Conservation (phyloP, 352 stramenopile genomes). For the Peronospora farinosa region DNA sequence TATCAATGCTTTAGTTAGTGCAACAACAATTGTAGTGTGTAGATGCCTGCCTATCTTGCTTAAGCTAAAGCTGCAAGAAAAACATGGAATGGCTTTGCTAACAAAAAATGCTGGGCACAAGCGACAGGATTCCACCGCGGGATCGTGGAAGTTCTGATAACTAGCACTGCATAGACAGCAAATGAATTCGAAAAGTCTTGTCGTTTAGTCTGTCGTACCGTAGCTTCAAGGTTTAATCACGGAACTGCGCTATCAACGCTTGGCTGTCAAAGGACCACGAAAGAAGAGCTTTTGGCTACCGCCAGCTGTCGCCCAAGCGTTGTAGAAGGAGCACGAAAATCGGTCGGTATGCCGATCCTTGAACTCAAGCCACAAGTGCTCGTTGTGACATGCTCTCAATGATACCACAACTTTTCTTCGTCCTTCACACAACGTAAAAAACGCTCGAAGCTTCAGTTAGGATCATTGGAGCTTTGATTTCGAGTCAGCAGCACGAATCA, state of each 20-base stretch:
- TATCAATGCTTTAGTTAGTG: too few species aligned
- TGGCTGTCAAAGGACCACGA: not conserved
- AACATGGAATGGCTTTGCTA: slow-evolving; percentile 14
- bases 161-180: too few species aligned
- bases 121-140: slow-evolving; percentile 8
- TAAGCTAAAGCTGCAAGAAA: not conserved
- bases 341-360: slow-evolving; percentile 15
- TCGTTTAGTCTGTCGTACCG: too few species aligned
- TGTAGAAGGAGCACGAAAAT: slow-evolving; percentile 12
- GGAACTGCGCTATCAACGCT: not conserved
- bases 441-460: not conserved
- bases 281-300: not conserved
- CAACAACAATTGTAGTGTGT: too few species aligned
- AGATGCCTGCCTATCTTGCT: too few species aligned
- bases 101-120: slow-evolving; percentile 7
- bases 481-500: slow-evolving; percentile 21
- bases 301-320: slow-evolving; percentile 9
- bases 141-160: too few species aligned
- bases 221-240: too few species aligned
- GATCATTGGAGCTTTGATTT: slow-evolving; percentile 3
- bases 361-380: slow-evolving; percentile 5
- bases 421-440: slow-evolving; percentile 20
- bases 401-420: not conserved
- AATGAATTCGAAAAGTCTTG: too few species aligned
- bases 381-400: slow-evolving; percentile 5